Conservation (phyloP, 495 filamentous ascomycete genomes). For the Neurospora pannonica region DNA sequence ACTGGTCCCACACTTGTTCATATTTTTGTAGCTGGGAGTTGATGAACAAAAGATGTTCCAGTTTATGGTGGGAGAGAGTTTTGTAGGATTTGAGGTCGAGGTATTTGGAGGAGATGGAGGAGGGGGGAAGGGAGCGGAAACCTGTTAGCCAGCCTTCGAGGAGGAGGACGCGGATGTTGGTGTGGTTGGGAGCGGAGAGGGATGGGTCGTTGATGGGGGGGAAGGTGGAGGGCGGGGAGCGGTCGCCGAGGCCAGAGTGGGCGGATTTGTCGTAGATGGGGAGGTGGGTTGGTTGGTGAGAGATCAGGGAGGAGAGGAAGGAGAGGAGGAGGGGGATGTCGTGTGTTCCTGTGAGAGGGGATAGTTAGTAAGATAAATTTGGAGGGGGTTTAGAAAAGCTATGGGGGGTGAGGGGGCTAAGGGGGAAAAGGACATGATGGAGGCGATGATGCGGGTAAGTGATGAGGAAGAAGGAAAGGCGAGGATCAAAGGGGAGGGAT, state of each 20-base stretch:
- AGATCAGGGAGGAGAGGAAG: constrained; percentile 53
- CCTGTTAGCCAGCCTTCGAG: constrained; percentile 94
- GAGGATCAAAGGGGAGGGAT: background rate
- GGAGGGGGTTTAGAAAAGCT: background rate
- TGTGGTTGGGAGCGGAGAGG: constrained; percentile 19
- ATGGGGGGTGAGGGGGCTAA: background rate
- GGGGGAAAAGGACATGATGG: background rate
- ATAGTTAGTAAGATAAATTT: background rate
- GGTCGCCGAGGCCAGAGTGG: constrained; percentile 70
- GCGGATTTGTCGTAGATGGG: constrained; percentile 80
- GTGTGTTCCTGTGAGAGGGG: constrained; percentile 57
- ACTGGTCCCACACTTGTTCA: constrained; percentile 59
- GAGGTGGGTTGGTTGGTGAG: constrained; percentile 46
- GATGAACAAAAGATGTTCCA: constrained; percentile 62
- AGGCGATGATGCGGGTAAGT: background rate
- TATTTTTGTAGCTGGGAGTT: constrained; percentile 63
- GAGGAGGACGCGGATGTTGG: constrained; percentile 53
- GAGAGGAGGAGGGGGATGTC: constrained; percentile 56
- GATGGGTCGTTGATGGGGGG: constrained; percentile 48
- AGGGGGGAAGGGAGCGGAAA: constrained; percentile 55
- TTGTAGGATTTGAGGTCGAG: constrained; percentile 32
- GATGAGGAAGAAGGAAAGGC: background rate
- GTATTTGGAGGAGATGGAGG: constrained; percentile 47
- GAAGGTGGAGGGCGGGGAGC: constrained; percentile 53
- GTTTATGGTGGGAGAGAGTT: constrained; percentile 45